Percentiles rank a stretch among this genome's conserved stretches.
These are phyloP conservation scores for Akanthomyces lecanii DNA, from an alignment of 2,329 filamentous ascomycete genomes.

Conservation along the genomic window DNA sequence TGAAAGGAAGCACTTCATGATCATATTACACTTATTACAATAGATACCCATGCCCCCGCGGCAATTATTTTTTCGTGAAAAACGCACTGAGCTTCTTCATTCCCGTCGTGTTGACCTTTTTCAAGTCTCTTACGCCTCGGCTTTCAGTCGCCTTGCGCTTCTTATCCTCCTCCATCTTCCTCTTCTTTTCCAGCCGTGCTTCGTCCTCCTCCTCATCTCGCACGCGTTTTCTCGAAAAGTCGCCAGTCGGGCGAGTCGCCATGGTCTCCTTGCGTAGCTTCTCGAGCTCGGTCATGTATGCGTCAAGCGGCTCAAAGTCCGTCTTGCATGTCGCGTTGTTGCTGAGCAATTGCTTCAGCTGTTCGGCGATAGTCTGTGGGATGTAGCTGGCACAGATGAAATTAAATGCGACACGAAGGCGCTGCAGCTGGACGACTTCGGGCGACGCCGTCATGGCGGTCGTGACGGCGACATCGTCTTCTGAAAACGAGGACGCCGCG, in stretches of 20 bases:
- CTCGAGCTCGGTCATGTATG: constrained; percentile 63
- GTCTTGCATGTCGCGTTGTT: constrained; percentile 34
- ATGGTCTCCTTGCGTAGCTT: constrained; percentile 67
- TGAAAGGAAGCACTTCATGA: constrained; percentile 5
- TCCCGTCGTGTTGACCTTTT: constrained; percentile 84
- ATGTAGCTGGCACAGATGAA: constrained; percentile 64
- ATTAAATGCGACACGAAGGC: constrained; percentile 58
- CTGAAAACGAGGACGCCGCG: constrained; percentile 40
- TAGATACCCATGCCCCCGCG: constrained; percentile 17
- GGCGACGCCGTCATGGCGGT: constrained; percentile 43
- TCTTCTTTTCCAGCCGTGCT: constrained; percentile 70
- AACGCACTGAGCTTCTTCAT: constrained; percentile 98
- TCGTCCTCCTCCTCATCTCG: constrained; percentile 64
- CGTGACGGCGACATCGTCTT: constrained; percentile 33
- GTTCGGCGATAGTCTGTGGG: constrained; percentile 37
- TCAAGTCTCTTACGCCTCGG: constrained; percentile 70
- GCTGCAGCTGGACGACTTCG: constrained; percentile 55
- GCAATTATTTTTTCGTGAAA: constrained; percentile 66
- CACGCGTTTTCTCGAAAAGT: constrained; percentile 67
- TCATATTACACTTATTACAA: constrained; percentile 14
- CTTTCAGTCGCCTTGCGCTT: constrained; percentile 73
- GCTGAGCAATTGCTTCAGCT: constrained; percentile 40
- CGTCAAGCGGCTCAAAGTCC: constrained; percentile 67
- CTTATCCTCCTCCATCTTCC: constrained; percentile 84
- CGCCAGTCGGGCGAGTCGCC: constrained; percentile 61